These are phyloP conservation scores for Thielaviopsis euricoi DNA, from an alignment of 2,329 filamentous ascomycete species.

Conservation along the genomic window DNA sequence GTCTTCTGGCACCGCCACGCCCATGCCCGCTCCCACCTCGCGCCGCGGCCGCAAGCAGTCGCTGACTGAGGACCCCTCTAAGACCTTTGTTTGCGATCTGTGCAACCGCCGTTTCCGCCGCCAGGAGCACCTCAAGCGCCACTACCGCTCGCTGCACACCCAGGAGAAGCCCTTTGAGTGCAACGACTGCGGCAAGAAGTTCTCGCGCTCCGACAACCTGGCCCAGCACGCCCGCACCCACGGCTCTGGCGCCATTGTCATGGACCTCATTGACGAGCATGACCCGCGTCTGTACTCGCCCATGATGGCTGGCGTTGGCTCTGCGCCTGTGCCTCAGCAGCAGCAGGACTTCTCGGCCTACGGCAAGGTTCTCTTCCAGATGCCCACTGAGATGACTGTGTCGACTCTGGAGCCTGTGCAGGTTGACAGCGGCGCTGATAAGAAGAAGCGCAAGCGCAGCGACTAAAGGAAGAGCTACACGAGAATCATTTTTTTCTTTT, in stretches of 20 bases:
- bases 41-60: constrained; percentile 97
- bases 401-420: constrained; percentile 26
- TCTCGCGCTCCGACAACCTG: constrained; percentile 93
- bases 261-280: constrained; percentile 67
- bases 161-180: constrained; percentile 98
- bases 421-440: constrained; percentile 34
- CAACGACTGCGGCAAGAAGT: constrained; percentile 96
- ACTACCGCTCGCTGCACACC: constrained; percentile 96
- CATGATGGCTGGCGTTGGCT: constrained; percentile 24
- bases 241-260: constrained; percentile 73
- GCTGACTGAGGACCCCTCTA: constrained; percentile 89
- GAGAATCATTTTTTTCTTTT: constrained; percentile 7
- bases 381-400: constrained; percentile 50
- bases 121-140: constrained; percentile 95
- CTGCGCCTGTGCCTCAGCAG: constrained; percentile 18
- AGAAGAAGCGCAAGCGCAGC: constrained; percentile 54
- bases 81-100: constrained; percentile 92
- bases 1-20: constrained; percentile 23
- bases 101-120: constrained; percentile 96
- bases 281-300: constrained; percentile 30
- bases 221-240: constrained; percentile 92
- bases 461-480: constrained; percentile 30
- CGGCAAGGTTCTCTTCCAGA: constrained; percentile 68
- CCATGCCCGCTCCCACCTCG: constrained; percentile 47
- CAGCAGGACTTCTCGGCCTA: constrained; percentile 47